Evolutionary conservation across 1,139 yeast genomes (phyloP).

Genomic region (Hyphopichia khmerensis): DNA sequence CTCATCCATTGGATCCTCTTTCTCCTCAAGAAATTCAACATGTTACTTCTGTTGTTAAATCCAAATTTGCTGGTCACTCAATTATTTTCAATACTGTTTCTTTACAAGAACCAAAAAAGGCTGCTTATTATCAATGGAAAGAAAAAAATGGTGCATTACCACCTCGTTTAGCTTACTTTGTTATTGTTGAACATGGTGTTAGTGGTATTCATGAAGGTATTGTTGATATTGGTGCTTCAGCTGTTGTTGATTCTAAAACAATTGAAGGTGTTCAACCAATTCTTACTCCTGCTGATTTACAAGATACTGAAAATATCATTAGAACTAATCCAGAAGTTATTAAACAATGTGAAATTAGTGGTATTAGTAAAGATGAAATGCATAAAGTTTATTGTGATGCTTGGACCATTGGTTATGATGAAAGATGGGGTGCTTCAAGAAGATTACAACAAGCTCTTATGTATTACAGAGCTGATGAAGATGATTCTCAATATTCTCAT

Average conservation of each 20-base stretch:
- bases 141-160: constrained; percentile 61
- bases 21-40: constrained; percentile 53
- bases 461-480: constrained; percentile 75
- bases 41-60: constrained; percentile 30
- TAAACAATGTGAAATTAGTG: constrained; percentile 69
- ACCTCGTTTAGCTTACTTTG: constrained; percentile 66
- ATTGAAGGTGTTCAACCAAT: constrained; percentile 70
- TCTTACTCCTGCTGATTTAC: constrained; percentile 67
- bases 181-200: constrained; percentile 58
- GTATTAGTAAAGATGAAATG: constrained; percentile 66
- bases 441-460: constrained; percentile 79
- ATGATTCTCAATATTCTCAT: constrained; percentile 80
- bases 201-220: constrained; percentile 69
- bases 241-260: constrained; percentile 46
- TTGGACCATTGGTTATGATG: constrained; percentile 85
- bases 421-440: constrained; percentile 75
- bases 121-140: constrained; percentile 62
- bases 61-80: constrained; percentile 40
- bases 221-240: constrained; percentile 53
- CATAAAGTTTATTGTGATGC: constrained; percentile 76
- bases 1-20: constrained; percentile 74
- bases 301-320: constrained; percentile 60
- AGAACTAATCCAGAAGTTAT: constrained; percentile 69
- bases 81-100: constrained; percentile 68
- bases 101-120: constrained; percentile 68